These are phyloP conservation scores for Vigna reflexopilosa DNA, from an alignment of 306 rosid species.

Conservation along the genomic window DNA sequence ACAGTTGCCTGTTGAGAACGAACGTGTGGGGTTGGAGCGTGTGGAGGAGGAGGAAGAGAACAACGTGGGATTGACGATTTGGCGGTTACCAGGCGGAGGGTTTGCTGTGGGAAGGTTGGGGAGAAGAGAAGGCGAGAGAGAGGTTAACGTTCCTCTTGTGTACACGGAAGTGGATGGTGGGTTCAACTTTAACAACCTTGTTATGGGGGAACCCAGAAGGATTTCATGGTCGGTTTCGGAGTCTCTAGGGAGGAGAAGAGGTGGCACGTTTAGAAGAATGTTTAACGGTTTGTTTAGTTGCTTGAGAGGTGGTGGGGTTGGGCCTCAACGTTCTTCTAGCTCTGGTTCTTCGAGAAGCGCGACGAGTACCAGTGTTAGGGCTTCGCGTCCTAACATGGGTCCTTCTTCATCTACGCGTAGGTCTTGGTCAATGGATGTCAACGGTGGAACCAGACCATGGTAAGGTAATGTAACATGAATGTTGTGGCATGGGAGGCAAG, in stretches of 20 bases:
- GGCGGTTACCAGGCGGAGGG: conserved; percentile 86
- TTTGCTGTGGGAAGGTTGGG: conserved; percentile 74
- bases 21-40: not conserved
- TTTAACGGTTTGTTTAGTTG: conserved; percentile 59
- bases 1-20: conserved; percentile 48
- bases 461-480: conserved; percentile 25
- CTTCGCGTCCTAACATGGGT: conserved; percentile 27
- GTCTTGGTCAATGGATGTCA: conserved; percentile 82
- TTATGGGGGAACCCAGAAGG: conserved; percentile 63
- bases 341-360: not conserved
- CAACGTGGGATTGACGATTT: conserved; percentile 65
- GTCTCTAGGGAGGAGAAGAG: conserved; percentile 49
- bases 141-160: conserved; percentile 57
- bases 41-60: conserved; percentile 37
- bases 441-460: conserved; percentile 62
- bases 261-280: conserved; percentile 56
- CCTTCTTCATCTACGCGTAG: conserved; percentile 50
- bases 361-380: conserved; percentile 26
- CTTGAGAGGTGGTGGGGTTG: conserved; percentile 50
- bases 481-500: not conserved
- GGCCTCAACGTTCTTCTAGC: conserved; percentile 29
- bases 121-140: conserved; percentile 59
- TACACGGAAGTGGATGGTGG: conserved; percentile 80
- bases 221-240: conserved; percentile 52
- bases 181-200: conserved; percentile 51